Conservation (phyloP, 2,329 filamentous ascomycete species). For the Dichotomopilus funicola region DNA sequence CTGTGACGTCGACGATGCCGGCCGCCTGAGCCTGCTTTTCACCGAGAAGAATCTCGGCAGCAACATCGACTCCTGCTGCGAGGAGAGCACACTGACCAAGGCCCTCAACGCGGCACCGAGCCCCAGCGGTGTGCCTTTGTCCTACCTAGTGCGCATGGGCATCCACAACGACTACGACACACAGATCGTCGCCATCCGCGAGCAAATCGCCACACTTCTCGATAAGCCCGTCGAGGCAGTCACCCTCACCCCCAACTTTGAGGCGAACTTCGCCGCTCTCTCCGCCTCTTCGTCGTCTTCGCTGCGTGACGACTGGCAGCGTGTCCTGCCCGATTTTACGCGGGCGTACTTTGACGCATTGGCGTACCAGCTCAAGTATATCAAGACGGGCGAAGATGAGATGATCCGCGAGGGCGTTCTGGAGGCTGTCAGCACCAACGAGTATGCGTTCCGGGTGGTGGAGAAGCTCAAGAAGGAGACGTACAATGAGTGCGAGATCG, state of each 20-base stretch:
- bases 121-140: constrained; percentile 30
- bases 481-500: constrained; percentile 42
- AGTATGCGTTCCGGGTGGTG: constrained; percentile 41
- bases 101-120: constrained; percentile 39
- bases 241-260: constrained; percentile 42
- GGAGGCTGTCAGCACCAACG: constrained; percentile 38
- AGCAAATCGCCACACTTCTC: constrained; percentile 32
- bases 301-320: constrained; percentile 36
- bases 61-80: constrained; percentile 38
- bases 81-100: constrained; percentile 32
- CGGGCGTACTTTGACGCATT: constrained; percentile 40
- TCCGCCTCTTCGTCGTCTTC: too few species aligned
- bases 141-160: constrained; percentile 37
- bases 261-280: constrained; percentile 37
- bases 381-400: constrained; percentile 44
- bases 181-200: constrained; percentile 35
- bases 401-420: constrained; percentile 43
- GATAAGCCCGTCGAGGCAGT: constrained; percentile 32
- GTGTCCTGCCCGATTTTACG: constrained; percentile 36
- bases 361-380: constrained; percentile 33
- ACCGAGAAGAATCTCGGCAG: constrained; percentile 35
- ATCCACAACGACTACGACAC: constrained; percentile 40
- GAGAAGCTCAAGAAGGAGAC: constrained; percentile 36
- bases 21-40: constrained; percentile 45
- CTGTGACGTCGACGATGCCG: constrained; percentile 34